Conservation (phyloP, 352 stramenopile species). For the Bremia lactucae region DNA sequence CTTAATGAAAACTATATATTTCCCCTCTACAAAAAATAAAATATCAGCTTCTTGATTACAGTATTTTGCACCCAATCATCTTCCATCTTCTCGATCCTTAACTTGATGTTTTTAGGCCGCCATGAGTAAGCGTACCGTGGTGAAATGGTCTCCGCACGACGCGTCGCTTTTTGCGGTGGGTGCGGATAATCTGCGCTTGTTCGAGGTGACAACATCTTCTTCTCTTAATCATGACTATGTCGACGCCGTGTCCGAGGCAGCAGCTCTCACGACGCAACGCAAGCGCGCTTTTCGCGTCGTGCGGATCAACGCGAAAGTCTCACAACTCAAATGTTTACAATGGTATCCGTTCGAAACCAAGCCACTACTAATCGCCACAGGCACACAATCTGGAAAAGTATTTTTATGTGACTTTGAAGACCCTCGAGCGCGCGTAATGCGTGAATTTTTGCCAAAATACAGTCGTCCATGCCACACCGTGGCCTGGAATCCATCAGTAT, state of each 20-base stretch:
- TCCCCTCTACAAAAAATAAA: no score
- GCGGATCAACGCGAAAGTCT: conserved; percentile 65
- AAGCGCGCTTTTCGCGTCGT: conserved; percentile 76
- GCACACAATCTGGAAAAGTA: conserved; percentile 68
- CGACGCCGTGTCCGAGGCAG: not conserved
- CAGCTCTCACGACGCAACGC: conserved; percentile 48
- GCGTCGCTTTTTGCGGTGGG: conserved; percentile 74
- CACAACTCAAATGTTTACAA: conserved; percentile 76
- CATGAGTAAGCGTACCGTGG: conserved; percentile 73
- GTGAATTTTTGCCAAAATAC: conserved; percentile 76
- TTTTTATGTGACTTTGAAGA: conserved; percentile 77
- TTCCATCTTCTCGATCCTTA: not conserved
- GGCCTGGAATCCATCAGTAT: conserved; percentile 65
- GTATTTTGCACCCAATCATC: no score
- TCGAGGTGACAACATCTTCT: conserved; percentile 43
- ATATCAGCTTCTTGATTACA: no score
- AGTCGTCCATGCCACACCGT: conserved; percentile 74
- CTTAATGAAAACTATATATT: no score
- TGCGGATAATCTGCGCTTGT: conserved; percentile 74
- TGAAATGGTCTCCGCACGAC: conserved; percentile 81
- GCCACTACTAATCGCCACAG: conserved; percentile 61
- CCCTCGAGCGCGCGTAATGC: conserved; percentile 42
- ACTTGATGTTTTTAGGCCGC: not conserved
- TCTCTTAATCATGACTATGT: conserved; percentile 2
- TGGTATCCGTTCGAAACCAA: conserved; percentile 75